Conservation (phyloP, 2,329 filamentous ascomycete species). For the Neoarthrinium moseri region DNA sequence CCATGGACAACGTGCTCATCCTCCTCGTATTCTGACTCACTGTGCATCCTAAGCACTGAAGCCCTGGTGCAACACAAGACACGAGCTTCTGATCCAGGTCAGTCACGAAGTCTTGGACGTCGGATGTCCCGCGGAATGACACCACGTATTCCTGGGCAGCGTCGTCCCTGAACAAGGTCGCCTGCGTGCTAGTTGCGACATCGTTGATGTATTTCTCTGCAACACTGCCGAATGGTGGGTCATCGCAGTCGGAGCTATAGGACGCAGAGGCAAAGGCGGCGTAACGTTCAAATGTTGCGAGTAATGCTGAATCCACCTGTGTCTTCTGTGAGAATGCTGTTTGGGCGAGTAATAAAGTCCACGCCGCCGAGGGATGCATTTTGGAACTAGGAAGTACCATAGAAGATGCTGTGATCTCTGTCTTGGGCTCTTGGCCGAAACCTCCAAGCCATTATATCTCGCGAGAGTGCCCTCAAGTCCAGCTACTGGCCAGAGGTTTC, state of each 20-base stretch:
- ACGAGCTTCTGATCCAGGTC: conserved; percentile 6
- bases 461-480: too few species aligned
- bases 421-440: not conserved
- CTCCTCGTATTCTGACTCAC: too few species aligned
- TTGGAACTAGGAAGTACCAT: not conserved
- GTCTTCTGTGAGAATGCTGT: not conserved
- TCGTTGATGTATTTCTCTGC: conserved; percentile 4
- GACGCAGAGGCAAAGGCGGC: conserved; percentile 3
- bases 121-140: conserved; percentile 4
- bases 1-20: too few species aligned
- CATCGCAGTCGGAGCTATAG: conserved; percentile 1
- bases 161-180: conserved; percentile 5
- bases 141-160: conserved; percentile 1
- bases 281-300: conserved; percentile 1
- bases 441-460: too few species aligned
- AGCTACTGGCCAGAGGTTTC: too few species aligned
- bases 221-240: not conserved
- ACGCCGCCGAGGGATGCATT: not conserved
- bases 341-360: not conserved
- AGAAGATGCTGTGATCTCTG: not conserved
- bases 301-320: not conserved
- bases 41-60: conserved; percentile 1
- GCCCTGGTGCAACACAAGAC: conserved; percentile 4
- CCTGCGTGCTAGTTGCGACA: not conserved
- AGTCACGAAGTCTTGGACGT: conserved; percentile 3